Base-by-base conservation (phyloP, 257 asterid species). In the Capsicum baccatum region DNA sequence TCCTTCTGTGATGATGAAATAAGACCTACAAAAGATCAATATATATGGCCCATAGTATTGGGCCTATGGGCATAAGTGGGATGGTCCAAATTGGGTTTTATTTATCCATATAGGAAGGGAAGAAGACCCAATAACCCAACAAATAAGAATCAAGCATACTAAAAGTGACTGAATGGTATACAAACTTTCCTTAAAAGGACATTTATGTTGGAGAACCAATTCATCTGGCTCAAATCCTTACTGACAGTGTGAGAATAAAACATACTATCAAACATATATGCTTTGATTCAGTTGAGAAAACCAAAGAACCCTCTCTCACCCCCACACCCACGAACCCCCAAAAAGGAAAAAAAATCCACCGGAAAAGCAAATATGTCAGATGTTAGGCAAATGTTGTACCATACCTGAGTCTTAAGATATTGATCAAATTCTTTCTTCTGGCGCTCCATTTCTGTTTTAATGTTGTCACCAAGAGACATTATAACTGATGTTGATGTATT, bases 351-450 rank as follows among this genome's bases (percentile, higher is more conserved):
- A 7, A 37, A 8, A 37, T 68, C 52, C 0, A 14, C 52, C 26
- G 15, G 76, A 68, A 68, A 68, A 56, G 26, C 44, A 52, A 68
- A 5, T 76, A 8, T 16, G 19, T 82, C 55, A 57, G 10, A 21
- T 21, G 5, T 48, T 4, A 67, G 15, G 63, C 3, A 48, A 44
- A 81, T 52, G 79, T 35, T 8, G 17, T 59, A 12, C 57, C 39
- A 64, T 92, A 95, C 99, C 99, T 92, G 99, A 83, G 86, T 88
- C 90, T 90, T 92, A 68, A 94, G 84, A 79, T 90, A 91, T 76
- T 85, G 93, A 63, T 88, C 92, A n/a, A 94, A 84, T 85, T 94
- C 97, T 86, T 91, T 90, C 82, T 90, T 91, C 85, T 92, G 97
- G 81, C 80, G 88, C 84, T 88, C 93, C 48, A 95, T 83, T 82